Evolutionary conservation across 306 rosid species (phyloP), one percentile per base, ranked within the genome.

Genomic region (Lathyrus oleraceus): DNA sequence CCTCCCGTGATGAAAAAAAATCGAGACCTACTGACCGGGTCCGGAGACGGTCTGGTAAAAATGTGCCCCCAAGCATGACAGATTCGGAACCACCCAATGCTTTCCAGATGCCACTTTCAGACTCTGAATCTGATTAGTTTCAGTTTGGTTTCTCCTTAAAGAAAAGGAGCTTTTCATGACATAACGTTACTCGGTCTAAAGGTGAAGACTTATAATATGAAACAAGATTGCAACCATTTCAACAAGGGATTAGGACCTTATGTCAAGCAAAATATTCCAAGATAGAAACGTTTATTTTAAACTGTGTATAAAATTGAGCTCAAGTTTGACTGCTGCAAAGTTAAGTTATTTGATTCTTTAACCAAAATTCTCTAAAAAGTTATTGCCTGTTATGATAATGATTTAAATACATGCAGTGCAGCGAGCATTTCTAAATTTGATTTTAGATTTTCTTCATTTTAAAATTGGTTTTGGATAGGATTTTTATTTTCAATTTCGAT

Each of bases 71-170:
- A 57, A 85, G 94, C 45, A 66, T 93, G 54, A 87, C 96, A 11
- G 96, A 94, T 65, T 19, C 13, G 0, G 98, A 84, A 21, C 98
- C 96, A 10, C 42, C 76, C 14, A 69, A 84, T 76, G 92, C 98
- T 57, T 83, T 56, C 78, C 92, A 94, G 77, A 56, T 84, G 82
- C 82, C 81, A 23, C 73, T 83, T 23, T 75, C 87, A 13, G 91
- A 81, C 74, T 94, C 99, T 32, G 92, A 94, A 11, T 86, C 96
- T 1, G 89, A 88, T n/a, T 82, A 89, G 83, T 69, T 42, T 65
- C 61, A 52, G 17, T 48, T 42, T 42, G 60, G 47, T 51, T 62
- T 60, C 62, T 64, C 39, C 44, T 23, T 3, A 60, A 61, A 58
- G 52, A 64, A 54, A 49, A 51, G 35, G 64, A 53, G 10, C 30